These are phyloP conservation scores for Apiospora saccharicola DNA, from an alignment of 2,329 filamentous ascomycete species.

Conservation along the genomic window DNA sequence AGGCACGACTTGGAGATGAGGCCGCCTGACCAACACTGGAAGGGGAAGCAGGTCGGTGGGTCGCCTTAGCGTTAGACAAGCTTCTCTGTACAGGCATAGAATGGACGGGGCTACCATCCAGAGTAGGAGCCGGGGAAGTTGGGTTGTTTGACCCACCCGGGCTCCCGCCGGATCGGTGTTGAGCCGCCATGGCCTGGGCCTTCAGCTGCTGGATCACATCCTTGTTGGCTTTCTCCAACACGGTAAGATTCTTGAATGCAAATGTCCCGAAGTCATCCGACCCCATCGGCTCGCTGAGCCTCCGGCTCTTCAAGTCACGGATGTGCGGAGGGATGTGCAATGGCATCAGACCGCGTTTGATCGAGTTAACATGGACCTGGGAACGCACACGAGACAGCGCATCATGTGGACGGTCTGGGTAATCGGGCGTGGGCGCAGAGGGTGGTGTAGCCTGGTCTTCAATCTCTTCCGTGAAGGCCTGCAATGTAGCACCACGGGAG, in stretches of 20 bases:
- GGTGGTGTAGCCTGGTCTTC: constrained; percentile 86
- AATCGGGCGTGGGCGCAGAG: constrained; percentile 76
- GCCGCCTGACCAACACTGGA: constrained; percentile 74
- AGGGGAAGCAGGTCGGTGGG: constrained; percentile 84
- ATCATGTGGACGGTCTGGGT: constrained; percentile 90
- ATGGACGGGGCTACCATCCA: constrained; percentile 87
- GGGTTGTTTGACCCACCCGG: constrained; percentile 51
- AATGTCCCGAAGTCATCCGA: constrained; percentile 96
- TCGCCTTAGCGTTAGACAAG: constrained; percentile 79
- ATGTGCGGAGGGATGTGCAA: constrained; percentile 97
- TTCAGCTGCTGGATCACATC: constrained; percentile 97
- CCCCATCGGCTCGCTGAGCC: constrained; percentile 88
- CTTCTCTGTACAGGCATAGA: constrained; percentile 82
- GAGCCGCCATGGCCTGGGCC: constrained; percentile 82
- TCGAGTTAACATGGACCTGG: constrained; percentile 75
- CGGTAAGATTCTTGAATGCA: constrained; percentile 95
- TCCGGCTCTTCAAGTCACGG: constrained; percentile 84
- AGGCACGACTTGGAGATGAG: constrained; percentile 86
- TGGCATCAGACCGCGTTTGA: constrained; percentile 93
- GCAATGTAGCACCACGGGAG: constrained; percentile 85
- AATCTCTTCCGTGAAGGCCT: constrained; percentile 92
- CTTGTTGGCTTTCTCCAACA: constrained; percentile 97
- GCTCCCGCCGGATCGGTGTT: constrained; percentile 60
- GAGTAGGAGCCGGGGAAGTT: constrained; percentile 69
- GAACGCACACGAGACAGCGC: constrained; percentile 88